Evolutionary conservation across 768 basidiomycete species (phyloP).

Genomic region (Podaxis sp.): DNA sequence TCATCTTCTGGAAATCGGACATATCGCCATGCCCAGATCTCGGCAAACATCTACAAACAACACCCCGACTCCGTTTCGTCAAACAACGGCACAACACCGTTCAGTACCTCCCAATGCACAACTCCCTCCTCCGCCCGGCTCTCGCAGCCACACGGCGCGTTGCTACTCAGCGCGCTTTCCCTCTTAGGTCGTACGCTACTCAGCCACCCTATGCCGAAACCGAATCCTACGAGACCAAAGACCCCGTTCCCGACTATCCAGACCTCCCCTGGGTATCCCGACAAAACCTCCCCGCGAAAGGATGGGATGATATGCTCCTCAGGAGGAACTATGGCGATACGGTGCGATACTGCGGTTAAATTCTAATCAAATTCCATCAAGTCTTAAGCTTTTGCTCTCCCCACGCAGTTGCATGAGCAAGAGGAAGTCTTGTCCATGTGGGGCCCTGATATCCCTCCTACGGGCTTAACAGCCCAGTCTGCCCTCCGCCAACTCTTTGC

Average conservation of each 20-base stretch:
- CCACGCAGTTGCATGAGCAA: conserved; percentile 67
- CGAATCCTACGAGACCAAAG: conserved; percentile 25
- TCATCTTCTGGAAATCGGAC: conserved; percentile 11
- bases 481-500: conserved; percentile 68
- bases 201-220: conserved; percentile 18
- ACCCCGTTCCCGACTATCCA: conserved; percentile 74
- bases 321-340: conserved; percentile 81
- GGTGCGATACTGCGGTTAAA: conserved; percentile 35
- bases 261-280: conserved; percentile 65
- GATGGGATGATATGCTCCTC: conserved; percentile 78
- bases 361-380: neutral
- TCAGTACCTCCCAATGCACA: conserved; percentile 10
- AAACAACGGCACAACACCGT: neutral
- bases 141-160: conserved; percentile 26
- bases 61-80: neutral
- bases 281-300: conserved; percentile 60
- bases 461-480: conserved; percentile 44
- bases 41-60: conserved; percentile 3
- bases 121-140: conserved; percentile 39
- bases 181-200: conserved; percentile 33
- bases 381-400: neutral
- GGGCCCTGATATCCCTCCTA: conserved; percentile 75
- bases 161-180: conserved; percentile 8
- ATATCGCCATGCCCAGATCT: conserved; percentile 2
- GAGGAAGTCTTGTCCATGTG: conserved; percentile 86